A percentile compares a stretch with the other conserved stretches of the same genome.
These are phyloP conservation scores for Cladosporium colombiae DNA, from an alignment of 2,329 filamentous ascomycete genomes.

Conservation along the genomic window DNA sequence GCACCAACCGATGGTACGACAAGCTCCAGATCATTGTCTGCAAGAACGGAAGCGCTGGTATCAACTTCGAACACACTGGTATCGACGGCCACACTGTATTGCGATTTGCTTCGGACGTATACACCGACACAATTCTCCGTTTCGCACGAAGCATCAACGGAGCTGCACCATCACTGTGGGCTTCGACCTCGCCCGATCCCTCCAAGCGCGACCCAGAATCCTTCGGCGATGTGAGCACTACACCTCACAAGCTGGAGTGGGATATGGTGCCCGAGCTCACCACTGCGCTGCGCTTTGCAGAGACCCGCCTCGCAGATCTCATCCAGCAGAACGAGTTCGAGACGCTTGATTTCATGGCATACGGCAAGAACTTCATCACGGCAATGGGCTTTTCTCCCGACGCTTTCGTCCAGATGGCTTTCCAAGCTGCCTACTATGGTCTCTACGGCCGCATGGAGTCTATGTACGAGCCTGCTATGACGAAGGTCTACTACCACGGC, in stretches of 20 bases:
- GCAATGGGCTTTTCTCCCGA: constrained; percentile 96
- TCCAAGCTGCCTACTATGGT: constrained; percentile 96
- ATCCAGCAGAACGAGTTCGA: constrained; percentile 97
- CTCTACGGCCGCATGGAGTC: constrained; percentile 92
- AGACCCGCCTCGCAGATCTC: constrained; percentile 88
- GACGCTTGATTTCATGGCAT: constrained; percentile 82
- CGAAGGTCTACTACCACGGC: constrained; percentile 88
- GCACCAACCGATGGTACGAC: constrained; percentile 98
- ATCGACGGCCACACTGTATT: constrained; percentile 97
- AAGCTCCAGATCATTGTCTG: constrained; percentile 99
- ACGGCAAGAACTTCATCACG: constrained; percentile 97
- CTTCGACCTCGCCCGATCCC: constrained; percentile 85
- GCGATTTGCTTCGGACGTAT: constrained; percentile 92
- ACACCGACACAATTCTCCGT: constrained; percentile 94
- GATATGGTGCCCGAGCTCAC: constrained; percentile 91
- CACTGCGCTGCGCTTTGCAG: constrained; percentile 90
- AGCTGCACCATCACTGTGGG: constrained; percentile 87
- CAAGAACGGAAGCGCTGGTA: constrained; percentile 96
- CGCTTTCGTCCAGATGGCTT: constrained; percentile 98
- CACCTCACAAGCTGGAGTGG: constrained; percentile 95
- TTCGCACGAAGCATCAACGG: constrained; percentile 96
- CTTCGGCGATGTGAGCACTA: constrained; percentile 91
- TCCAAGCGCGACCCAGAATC: constrained; percentile 86
- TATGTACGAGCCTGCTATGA: constrained; percentile 98
- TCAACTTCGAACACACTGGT: constrained; percentile 98